Evolutionary conservation across 306 rosid species (phyloP).

Genomic region (Inga leiocalycina): DNA sequence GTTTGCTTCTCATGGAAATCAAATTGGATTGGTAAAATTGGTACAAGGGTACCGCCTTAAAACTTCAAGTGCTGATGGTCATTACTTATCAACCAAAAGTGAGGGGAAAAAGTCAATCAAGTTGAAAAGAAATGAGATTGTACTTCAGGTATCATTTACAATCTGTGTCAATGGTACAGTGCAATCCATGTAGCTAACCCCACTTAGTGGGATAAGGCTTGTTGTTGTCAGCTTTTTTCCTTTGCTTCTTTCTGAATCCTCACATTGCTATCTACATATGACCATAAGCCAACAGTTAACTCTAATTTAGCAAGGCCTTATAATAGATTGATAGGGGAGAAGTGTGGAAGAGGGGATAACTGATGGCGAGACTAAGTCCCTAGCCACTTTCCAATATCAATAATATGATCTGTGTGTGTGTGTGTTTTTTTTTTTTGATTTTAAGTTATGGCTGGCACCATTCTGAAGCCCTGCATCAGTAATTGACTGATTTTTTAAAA

Average conservation of each 20-base stretch:
- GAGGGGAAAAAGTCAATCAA: slow-evolving; percentile 86
- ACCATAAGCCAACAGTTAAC: neutral
- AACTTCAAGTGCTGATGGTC: slow-evolving; percentile 72
- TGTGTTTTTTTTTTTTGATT: neutral
- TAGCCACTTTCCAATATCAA: neutral
- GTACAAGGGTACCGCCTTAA: slow-evolving; percentile 84
- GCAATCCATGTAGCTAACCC: too few relatives aligned
- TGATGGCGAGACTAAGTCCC: neutral
- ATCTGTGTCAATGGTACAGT: neutral
- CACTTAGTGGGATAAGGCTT: neutral
- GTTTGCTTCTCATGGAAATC: slow-evolving; percentile 89
- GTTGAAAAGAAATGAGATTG: slow-evolving; percentile 85
- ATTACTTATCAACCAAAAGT: slow-evolving; percentile 67
- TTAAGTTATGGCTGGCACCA: neutral
- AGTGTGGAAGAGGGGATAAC: slow-evolving; percentile 3
- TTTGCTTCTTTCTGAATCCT: neutral
- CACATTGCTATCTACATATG: neutral
- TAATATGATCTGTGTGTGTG: neutral
- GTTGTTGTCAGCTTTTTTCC: neutral
- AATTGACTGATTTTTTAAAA: slow-evolving; percentile 2
- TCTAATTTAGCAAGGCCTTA: neutral
- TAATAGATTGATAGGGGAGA: neutral
- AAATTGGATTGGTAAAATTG: slow-evolving; percentile 87
- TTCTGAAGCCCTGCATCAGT: slow-evolving; percentile 1
- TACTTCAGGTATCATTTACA: slow-evolving; percentile 77